These are phyloP conservation scores for Endoconidiophora laricicola DNA, from an alignment of 2,329 filamentous ascomycete genomes.

Conservation along the genomic window DNA sequence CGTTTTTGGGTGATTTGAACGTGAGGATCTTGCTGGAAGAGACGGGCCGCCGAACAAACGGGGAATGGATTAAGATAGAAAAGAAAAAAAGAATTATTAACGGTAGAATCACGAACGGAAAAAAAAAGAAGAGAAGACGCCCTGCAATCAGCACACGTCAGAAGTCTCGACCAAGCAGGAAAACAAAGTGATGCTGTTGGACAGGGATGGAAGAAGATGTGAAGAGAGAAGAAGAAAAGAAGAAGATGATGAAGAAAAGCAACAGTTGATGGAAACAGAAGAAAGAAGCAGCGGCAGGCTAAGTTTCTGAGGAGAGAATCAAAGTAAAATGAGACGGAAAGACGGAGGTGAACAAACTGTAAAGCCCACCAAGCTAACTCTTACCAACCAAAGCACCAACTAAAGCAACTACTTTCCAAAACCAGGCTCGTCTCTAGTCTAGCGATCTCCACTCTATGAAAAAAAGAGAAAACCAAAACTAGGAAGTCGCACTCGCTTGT, in stretches of 20 bases:
- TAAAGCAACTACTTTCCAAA: not conserved
- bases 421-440: not conserved
- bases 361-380: not conserved
- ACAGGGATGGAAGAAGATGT: not conserved
- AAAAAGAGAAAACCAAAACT: not conserved
- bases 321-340: conserved; percentile 1
- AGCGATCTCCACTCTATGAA: not conserved
- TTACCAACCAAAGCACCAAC: not conserved
- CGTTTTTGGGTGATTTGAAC: too few species aligned
- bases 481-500: not conserved
- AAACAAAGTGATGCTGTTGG: not conserved
- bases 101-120: conserved; percentile 8
- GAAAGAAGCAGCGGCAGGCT: not conserved
- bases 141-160: not conserved
- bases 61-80: not conserved
- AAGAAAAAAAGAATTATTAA: conserved; percentile 1
- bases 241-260: conserved; percentile 4
- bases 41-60: not conserved
- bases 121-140: not conserved
- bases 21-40: too few species aligned
- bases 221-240: not conserved
- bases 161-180: not conserved
- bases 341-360: not conserved
- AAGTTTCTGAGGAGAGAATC: conserved; percentile 4
- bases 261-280: not conserved